phyloP scores from a whole-genome alignment of 169 alveolate species.

The Plasmodium relictum region DNA sequence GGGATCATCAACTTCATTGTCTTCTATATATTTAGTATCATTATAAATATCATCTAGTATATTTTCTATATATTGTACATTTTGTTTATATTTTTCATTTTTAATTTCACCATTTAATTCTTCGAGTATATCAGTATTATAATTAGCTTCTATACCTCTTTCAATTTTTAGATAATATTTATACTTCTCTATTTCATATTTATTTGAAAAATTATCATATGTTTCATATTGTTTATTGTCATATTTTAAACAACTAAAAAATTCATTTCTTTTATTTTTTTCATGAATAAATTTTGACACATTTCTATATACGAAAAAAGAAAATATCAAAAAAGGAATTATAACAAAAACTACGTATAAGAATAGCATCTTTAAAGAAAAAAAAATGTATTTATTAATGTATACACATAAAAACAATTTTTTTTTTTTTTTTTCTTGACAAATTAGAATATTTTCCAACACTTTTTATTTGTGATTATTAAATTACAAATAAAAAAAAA shows the following conservation, averaged over 20 bases:
- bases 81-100: conserved; percentile 37
- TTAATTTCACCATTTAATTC: conserved; percentile 26
- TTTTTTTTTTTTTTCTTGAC: background rate
- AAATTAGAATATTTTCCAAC: background rate
- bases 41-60: conserved; percentile 54
- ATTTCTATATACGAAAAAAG: conserved; percentile 55
- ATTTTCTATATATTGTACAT: conserved; percentile 48
- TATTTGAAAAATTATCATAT: conserved; percentile 48
- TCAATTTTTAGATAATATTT: conserved; percentile 42
- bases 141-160: conserved; percentile 42
- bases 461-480: background rate
- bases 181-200: conserved; percentile 71
- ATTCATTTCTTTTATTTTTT: conserved; percentile 61
- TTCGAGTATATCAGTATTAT: conserved; percentile 47
- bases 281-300: conserved; percentile 51
- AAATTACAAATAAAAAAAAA: background rate
- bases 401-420: background rate
- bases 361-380: conserved; percentile 23
- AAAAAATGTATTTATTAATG: background rate
- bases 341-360: conserved; percentile 60
- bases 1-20: conserved; percentile 28
- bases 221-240: conserved; percentile 33
- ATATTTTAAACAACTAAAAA: conserved; percentile 29
- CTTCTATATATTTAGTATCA: conserved; percentile 27
- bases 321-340: conserved; percentile 57